phyloP scores from a whole-genome alignment of 2,329 filamentous ascomycete genomes.

The Byssothecium circinans region DNA sequence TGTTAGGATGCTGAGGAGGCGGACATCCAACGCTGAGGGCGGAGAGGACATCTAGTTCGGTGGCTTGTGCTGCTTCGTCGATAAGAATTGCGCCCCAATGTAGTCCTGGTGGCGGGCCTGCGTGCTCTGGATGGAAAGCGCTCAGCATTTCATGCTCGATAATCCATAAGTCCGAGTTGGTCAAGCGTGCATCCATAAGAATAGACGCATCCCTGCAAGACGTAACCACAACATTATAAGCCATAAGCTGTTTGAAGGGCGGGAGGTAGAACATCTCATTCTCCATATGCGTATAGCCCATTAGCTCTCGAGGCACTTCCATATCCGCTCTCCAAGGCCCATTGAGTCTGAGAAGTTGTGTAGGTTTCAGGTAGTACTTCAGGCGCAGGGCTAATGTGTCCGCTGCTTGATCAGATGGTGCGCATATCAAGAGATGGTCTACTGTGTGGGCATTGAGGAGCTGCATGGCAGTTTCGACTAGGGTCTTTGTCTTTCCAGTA shows the following conservation, averaged over 20 bases:
- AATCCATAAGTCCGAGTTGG: slow-evolving; percentile 46
- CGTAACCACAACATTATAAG: slow-evolving; percentile 48
- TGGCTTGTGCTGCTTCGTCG: slow-evolving; percentile 52
- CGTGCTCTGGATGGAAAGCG: slow-evolving; percentile 33
- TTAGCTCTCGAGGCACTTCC: slow-evolving; percentile 46
- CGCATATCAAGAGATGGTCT: slow-evolving; percentile 47
- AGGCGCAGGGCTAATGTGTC: slow-evolving; percentile 48
- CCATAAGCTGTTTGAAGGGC: slow-evolving; percentile 43
- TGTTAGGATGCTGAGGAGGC: slow-evolving; percentile 26
- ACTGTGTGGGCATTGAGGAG: slow-evolving; percentile 24
- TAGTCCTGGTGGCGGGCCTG: slow-evolving; percentile 15
- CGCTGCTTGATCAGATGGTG: slow-evolving; percentile 52
- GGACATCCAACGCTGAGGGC: slow-evolving; percentile 46
- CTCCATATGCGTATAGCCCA: slow-evolving; percentile 45
- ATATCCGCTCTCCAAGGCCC: slow-evolving; percentile 44
- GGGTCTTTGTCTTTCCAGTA: slow-evolving; percentile 56
- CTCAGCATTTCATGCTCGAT: slow-evolving; percentile 39
- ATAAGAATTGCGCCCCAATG: slow-evolving; percentile 51
- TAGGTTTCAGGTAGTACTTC: slow-evolving; percentile 37
- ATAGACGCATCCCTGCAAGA: slow-evolving; percentile 48
- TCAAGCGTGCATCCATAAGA: slow-evolving; percentile 46
- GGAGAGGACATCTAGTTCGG: slow-evolving; percentile 46
- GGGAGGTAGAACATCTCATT: slow-evolving; percentile 48
- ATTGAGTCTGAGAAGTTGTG: slow-evolving; percentile 49
- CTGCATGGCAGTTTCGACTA: slow-evolving; percentile 50